phyloP scores from a whole-genome alignment of 2,329 filamentous ascomycete genomes.

The Pestalotiopsis sp. region DNA sequence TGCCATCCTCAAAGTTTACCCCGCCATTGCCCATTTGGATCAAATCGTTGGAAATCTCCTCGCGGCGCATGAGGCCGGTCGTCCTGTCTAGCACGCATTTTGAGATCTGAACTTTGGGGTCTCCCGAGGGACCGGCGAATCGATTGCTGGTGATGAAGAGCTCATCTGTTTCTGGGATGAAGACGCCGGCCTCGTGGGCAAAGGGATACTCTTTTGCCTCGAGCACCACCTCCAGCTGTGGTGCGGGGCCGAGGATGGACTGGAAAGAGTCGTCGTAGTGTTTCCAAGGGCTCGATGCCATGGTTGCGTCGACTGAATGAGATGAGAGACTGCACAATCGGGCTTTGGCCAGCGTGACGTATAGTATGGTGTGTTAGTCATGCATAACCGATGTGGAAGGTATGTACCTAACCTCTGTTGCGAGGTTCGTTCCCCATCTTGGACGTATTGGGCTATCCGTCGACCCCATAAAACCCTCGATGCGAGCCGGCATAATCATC shows the following conservation, averaged over 20 bases:
- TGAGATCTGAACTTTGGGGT: slow-evolving; percentile 34
- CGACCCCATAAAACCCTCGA: no score
- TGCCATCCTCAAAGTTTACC: slow-evolving; percentile 44
- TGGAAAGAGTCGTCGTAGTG: not conserved
- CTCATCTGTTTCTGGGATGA: slow-evolving; percentile 29
- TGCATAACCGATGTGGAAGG: no score
- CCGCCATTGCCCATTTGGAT: slow-evolving; percentile 52
- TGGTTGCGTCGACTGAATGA: not conserved
- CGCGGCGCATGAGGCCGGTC: slow-evolving; percentile 23
- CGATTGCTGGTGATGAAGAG: slow-evolving; percentile 40
- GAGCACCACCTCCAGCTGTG: slow-evolving; percentile 39
- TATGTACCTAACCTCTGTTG: no score
- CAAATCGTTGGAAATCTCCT: slow-evolving; percentile 35
- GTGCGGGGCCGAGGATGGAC: slow-evolving; percentile 14
- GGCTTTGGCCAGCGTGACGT: no score
- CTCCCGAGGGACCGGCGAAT: slow-evolving; percentile 22
- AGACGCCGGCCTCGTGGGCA: slow-evolving; percentile 50
- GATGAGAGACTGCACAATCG: not conserved
- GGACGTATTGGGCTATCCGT: no score
- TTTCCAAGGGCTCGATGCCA: not conserved
- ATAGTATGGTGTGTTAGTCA: no score
- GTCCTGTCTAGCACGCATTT: slow-evolving; percentile 25
- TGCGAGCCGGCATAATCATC: no score
- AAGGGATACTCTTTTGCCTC: slow-evolving; percentile 45
- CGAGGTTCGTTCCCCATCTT: no score